These are phyloP conservation scores for Uromyces viciae-fabae DNA, from an alignment of 1,284 basidiomycete species.

Conservation along the genomic window DNA sequence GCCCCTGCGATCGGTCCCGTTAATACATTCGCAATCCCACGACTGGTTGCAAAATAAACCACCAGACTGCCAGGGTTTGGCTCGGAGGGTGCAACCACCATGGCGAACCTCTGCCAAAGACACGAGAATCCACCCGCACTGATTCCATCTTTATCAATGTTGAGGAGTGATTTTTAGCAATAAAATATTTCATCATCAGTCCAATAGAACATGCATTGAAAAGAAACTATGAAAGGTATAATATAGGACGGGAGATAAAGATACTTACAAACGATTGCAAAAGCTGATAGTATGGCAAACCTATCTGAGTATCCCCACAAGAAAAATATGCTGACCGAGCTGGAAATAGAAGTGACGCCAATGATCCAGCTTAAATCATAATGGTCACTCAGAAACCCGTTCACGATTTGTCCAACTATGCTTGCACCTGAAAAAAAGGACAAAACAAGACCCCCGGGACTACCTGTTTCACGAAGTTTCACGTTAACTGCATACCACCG, in stretches of 20 bases:
- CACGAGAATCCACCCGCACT: slow-evolving; percentile 41
- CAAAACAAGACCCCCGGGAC: slow-evolving; percentile 29
- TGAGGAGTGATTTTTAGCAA: not conserved
- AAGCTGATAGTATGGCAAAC: slow-evolving; percentile 24
- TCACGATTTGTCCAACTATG: slow-evolving; percentile 18
- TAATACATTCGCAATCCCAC: slow-evolving; percentile 27
- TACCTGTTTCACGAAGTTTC: not conserved
- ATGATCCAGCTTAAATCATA: slow-evolving; percentile 28
- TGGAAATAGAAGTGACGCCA: slow-evolving; percentile 23
- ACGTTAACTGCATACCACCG: not conserved
- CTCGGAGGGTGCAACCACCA: slow-evolving; percentile 30
- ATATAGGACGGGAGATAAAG: no score
- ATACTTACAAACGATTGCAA: slow-evolving; percentile 33
- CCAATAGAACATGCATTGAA: not conserved
- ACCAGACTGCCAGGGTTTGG: slow-evolving; percentile 28
- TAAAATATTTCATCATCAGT: not conserved
- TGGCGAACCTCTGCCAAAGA: slow-evolving; percentile 34
- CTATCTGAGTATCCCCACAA: slow-evolving; percentile 30
- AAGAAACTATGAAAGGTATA: no score
- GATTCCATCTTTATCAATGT: slow-evolving; percentile 27
- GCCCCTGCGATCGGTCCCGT: slow-evolving; percentile 36
- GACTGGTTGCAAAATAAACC: slow-evolving; percentile 18
- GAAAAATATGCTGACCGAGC: slow-evolving; percentile 24
- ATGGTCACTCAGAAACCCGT: slow-evolving; percentile 22
- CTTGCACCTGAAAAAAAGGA: slow-evolving; percentile 19